phyloP scores from a whole-genome alignment of 441 rosid genomes.

The Gossypium davidsonii region DNA sequence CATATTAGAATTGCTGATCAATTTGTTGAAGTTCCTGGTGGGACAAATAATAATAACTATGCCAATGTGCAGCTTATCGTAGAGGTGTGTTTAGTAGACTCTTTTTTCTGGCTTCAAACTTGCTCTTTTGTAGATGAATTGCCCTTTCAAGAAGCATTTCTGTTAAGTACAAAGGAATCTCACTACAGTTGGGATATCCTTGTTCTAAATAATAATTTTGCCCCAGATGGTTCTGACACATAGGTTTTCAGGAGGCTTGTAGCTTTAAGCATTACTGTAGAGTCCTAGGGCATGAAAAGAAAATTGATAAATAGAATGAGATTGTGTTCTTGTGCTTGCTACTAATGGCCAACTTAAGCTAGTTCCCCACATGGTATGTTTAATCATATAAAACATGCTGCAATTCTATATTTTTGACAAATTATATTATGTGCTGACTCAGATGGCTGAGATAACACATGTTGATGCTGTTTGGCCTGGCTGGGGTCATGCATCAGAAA shows the following conservation, averaged over 20 bases:
- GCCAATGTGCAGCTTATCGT: conserved; percentile 99
- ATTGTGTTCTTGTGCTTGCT: conserved; percentile 2
- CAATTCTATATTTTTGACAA: conserved; percentile 9
- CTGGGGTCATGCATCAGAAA: conserved; percentile 99
- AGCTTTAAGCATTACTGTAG: conserved; percentile 2
- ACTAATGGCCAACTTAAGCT: conserved; percentile 2
- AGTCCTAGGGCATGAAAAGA: conserved; percentile 11
- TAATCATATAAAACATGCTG: conserved; percentile 8
- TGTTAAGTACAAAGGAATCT: conserved; percentile 2
- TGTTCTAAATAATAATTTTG: conserved; percentile 1
- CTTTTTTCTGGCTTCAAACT: background rate
- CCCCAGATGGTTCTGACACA: background rate
- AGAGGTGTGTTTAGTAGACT: conserved; percentile 54
- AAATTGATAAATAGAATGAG: background rate
- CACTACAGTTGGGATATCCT: background rate
- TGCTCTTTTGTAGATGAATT: conserved; percentile 15
- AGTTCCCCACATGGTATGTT: conserved; percentile 4
- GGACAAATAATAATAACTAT: conserved; percentile 97
- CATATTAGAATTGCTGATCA: conserved; percentile 99
- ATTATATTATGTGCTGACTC: conserved; percentile 22
- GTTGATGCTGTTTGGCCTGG: conserved; percentile 99
- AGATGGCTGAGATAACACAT: conserved; percentile 97
- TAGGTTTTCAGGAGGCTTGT: background rate
- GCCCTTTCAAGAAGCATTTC: background rate
- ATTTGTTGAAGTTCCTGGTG: conserved; percentile 99